phyloP scores from a whole-genome alignment of 2,329 filamentous ascomycete species.

The Coleophoma eucalyptorum region DNA sequence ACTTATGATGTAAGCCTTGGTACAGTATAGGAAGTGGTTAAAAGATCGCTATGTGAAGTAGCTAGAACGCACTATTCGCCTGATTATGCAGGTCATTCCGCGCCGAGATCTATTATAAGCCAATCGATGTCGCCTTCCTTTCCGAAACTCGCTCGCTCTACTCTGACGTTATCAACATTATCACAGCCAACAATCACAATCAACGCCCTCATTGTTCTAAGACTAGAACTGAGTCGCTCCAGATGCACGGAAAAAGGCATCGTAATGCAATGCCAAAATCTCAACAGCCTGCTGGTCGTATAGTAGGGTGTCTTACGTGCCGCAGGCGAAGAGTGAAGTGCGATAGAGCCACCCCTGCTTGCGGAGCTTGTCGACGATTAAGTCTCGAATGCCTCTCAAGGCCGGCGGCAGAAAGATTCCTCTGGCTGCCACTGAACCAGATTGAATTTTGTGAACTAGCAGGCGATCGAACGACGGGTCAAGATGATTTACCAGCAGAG shows the following conservation, averaged over 20 bases:
- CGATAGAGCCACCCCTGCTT: neutral
- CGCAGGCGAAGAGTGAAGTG: neutral
- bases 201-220: no score
- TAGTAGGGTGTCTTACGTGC: neutral
- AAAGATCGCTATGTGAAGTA: no score
- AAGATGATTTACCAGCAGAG: neutral
- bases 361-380: neutral
- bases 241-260: neutral
- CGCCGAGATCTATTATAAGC: neutral
- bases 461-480: neutral
- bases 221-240: no score
- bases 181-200: neutral
- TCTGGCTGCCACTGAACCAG: neutral
- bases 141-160: neutral
- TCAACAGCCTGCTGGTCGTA: neutral
- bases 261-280: neutral
- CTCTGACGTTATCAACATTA: neutral
- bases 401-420: neutral
- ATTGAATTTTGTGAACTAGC: neutral
- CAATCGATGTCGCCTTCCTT: neutral
- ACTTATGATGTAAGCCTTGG: no score
- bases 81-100: neutral
- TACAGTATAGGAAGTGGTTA: no score
- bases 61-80: no score
- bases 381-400: neutral